Conservation (phyloP, 371 early-diverging fungal genomes). For the Lichtheimia ramosa region DNA sequence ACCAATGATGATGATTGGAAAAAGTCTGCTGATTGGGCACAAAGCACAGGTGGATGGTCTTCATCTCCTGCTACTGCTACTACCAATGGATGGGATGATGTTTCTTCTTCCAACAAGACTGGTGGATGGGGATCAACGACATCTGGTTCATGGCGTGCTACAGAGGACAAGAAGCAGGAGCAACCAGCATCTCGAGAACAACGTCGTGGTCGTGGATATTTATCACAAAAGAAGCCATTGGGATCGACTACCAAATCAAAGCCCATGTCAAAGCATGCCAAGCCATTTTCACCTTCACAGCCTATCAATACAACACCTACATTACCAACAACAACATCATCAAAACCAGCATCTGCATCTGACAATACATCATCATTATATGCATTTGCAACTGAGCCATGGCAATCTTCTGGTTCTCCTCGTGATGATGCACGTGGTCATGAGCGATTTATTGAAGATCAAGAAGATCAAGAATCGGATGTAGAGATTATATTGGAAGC, state of each 20-base stretch:
- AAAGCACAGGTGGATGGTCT: no score
- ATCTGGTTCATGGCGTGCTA: slow-evolving; percentile 10
- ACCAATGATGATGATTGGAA: no score
- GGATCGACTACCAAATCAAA: no score
- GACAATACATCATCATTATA: background rate
- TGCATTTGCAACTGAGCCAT: slow-evolving; percentile 8
- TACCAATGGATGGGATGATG: background rate
- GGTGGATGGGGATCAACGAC: slow-evolving; percentile 3
- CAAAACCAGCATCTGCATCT: background rate
- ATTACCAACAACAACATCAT: background rate
- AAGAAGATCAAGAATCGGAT: slow-evolving; percentile 36
- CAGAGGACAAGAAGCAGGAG: background rate
- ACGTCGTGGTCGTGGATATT: slow-evolving; percentile 25
- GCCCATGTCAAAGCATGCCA: no score
- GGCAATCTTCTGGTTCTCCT: background rate
- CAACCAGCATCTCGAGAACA: background rate
- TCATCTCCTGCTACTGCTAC: background rate
- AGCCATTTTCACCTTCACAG: background rate
- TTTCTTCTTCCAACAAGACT: background rate
- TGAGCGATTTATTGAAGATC: slow-evolving; percentile 10
- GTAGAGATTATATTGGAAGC: slow-evolving; percentile 42
- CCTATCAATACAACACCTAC: background rate
- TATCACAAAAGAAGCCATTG: slow-evolving; percentile 23
- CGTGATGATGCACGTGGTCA: slow-evolving; percentile 11
- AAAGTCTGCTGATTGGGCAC: no score